Percentiles rank a stretch among this genome's conserved stretches.
Evolutionary conservation across 306 rosid genomes (phyloP).

Genomic region (Pachyrhizus erosus): DNA sequence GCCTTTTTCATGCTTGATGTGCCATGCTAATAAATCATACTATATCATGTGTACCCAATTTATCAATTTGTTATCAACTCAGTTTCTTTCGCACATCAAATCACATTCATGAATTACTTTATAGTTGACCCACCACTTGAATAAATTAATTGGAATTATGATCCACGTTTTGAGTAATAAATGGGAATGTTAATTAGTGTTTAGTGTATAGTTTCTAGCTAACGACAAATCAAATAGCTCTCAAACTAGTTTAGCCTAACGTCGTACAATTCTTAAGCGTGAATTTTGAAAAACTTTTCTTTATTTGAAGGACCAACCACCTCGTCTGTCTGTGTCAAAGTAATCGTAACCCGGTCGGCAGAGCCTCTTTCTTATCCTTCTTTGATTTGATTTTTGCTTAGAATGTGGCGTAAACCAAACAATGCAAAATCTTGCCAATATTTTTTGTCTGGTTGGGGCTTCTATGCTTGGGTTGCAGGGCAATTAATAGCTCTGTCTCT

Average conservation of each 20-base stretch:
- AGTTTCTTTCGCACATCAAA: neutral
- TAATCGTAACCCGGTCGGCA: neutral
- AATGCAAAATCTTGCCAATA: neutral
- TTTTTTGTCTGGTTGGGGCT: neutral
- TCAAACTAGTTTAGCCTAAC: neutral
- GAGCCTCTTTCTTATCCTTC: neutral
- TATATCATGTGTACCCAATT: neutral
- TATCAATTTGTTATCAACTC: neutral
- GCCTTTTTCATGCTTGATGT: neutral
- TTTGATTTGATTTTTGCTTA: slow-evolving; percentile 3
- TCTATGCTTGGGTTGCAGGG: neutral
- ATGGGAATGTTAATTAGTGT: neutral
- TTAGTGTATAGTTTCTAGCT: neutral
- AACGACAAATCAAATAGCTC: neutral
- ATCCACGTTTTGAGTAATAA: neutral
- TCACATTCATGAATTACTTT: neutral
- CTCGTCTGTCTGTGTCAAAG: neutral
- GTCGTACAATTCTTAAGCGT: neutral
- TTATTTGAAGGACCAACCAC: neutral
- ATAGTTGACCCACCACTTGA: neutral
- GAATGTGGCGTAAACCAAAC: neutral
- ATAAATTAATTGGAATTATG: neutral
- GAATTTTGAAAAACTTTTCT: neutral
- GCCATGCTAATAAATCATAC: neutral
- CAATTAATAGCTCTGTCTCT: neutral